Conservation (phyloP, 2,329 filamentous ascomycete species). For the Arthrocladium fulminans region DNA sequence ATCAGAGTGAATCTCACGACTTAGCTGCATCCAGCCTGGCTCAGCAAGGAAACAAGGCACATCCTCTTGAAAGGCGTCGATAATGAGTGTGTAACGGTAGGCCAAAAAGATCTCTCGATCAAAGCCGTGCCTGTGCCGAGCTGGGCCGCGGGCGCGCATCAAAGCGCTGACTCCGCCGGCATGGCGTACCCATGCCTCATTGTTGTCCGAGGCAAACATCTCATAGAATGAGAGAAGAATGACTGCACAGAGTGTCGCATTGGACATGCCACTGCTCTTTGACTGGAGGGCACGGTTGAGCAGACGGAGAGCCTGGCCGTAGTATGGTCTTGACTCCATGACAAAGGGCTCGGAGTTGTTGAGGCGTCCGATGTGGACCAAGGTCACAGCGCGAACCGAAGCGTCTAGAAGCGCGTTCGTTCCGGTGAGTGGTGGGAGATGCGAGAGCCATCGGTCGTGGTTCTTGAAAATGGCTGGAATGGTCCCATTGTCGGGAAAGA, state of each 20-base stretch:
- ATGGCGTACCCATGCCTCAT: slow-evolving; percentile 31
- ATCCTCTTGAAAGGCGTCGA: slow-evolving; percentile 27
- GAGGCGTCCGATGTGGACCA: slow-evolving; percentile 25
- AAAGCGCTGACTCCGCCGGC: slow-evolving; percentile 28
- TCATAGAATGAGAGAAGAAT: slow-evolving; percentile 31
- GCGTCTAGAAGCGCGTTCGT: slow-evolving; percentile 17
- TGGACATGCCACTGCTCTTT: slow-evolving; percentile 24
- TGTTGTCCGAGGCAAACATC: slow-evolving; percentile 30
- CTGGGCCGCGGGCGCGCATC: slow-evolving; percentile 29
- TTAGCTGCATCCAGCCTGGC: slow-evolving; percentile 29
- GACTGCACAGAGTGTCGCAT: slow-evolving; percentile 29
- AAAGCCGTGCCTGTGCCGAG: slow-evolving; percentile 27
- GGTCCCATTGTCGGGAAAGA: slow-evolving; percentile 1
- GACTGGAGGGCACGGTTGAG: slow-evolving; percentile 26
- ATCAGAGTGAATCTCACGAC: slow-evolving; percentile 26
- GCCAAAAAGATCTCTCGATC: slow-evolving; percentile 29
- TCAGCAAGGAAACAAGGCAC: slow-evolving; percentile 30
- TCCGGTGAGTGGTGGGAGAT: slow-evolving; percentile 18
- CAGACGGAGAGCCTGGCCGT: slow-evolving; percentile 27
- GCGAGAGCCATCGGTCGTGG: slow-evolving; percentile 18
- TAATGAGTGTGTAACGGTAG: slow-evolving; percentile 30
- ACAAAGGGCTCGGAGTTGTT: slow-evolving; percentile 21
- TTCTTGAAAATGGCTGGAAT: slow-evolving; percentile 11
- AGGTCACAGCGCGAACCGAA: slow-evolving; percentile 25
- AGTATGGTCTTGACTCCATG: slow-evolving; percentile 26